Conservation (phyloP, 139 green algal genomes). For the Pycnococcus provasolii region DNA sequence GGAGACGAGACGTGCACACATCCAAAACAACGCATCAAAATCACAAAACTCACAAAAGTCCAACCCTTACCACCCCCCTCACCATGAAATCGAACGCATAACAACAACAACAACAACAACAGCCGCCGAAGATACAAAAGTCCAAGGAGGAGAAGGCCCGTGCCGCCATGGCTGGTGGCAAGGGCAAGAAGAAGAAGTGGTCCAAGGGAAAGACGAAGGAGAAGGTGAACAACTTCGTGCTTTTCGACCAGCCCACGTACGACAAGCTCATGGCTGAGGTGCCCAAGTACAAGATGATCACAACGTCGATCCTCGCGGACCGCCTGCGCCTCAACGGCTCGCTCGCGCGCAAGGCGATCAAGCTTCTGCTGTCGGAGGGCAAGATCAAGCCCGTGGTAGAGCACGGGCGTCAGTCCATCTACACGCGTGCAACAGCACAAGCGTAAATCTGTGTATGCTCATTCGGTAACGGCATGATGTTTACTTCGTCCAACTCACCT, state of each 20-base stretch:
- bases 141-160: constrained; percentile 83
- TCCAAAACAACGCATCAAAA: no score
- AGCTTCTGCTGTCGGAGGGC: constrained; percentile 67
- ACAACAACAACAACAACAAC: neutral
- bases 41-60: no score
- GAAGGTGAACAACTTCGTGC: constrained; percentile 98
- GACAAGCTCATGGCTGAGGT: constrained; percentile 94
- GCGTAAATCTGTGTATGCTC: no score
- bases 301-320: constrained; percentile 78
- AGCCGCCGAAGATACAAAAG: constrained; percentile 63
- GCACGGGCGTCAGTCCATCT: constrained; percentile 78
- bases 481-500: no score
- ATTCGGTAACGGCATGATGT: no score
- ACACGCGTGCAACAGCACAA: constrained; percentile 67
- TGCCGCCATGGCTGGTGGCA: constrained; percentile 62
- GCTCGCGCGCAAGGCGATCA: constrained; percentile 80
- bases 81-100: neutral
- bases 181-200: constrained; percentile 97
- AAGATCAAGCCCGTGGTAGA: constrained; percentile 72
- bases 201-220: constrained; percentile 93
- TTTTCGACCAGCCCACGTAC: constrained; percentile 94
- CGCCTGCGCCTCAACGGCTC: constrained; percentile 67
- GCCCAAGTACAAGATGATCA: constrained; percentile 99
- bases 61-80: neutral
- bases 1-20: no score